Conservation (phyloP, 768 basidiomycete species). For the Boletus sp. region DNA sequence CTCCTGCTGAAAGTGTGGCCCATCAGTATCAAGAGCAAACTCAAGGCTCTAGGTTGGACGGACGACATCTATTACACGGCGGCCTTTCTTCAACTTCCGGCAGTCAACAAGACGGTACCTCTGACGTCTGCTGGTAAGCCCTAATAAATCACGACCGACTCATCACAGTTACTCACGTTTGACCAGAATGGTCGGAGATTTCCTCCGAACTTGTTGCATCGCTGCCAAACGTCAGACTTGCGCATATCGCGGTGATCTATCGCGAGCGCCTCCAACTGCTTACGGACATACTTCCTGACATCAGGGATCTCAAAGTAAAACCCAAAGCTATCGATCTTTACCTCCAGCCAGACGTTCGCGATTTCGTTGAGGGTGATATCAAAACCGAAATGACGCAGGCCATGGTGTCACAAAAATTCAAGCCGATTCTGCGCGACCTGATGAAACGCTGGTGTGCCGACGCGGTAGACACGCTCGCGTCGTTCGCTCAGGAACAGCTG, state of each 20-base stretch:
- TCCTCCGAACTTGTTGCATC: background rate
- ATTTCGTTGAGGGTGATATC: too few relatives aligned
- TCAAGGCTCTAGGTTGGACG: background rate
- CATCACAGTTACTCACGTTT: background rate
- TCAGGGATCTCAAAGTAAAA: too few relatives aligned
- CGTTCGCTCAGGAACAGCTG: too few relatives aligned
- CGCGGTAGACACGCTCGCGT: too few relatives aligned
- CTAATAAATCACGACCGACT: too few relatives aligned
- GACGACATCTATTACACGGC: background rate
- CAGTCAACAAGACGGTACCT: background rate
- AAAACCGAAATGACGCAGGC: too few relatives aligned
- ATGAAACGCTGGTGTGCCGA: too few relatives aligned
- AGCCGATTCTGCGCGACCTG: too few relatives aligned
- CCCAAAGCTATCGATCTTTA: too few relatives aligned
- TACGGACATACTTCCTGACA: too few relatives aligned
- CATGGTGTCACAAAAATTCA: too few relatives aligned
- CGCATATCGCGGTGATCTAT: background rate
- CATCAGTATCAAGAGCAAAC: background rate
- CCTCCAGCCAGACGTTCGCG: too few relatives aligned
- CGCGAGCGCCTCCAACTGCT: background rate
- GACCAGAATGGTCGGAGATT: background rate
- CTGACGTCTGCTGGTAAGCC: background rate
- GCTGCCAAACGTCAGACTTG: background rate
- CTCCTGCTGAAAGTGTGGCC: background rate
- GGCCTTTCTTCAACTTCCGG: background rate